Conservation (phyloP, 2,329 filamentous ascomycete genomes). For the Phoma sp. region DNA sequence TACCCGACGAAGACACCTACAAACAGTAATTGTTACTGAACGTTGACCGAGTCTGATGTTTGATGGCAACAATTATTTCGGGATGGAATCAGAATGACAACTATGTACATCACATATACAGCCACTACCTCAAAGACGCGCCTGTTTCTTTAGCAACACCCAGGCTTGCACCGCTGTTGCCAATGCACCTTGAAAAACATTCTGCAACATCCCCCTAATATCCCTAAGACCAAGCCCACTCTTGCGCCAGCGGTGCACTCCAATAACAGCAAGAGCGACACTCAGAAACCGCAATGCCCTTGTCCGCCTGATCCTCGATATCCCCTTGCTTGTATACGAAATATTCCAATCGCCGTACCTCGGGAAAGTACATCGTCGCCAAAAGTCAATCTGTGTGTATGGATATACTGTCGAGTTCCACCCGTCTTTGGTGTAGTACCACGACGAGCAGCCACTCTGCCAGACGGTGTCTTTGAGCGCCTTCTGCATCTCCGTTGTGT, state of each 20-base stretch:
- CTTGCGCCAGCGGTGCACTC: slow-evolving; percentile 32
- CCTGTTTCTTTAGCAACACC: slow-evolving; percentile 9
- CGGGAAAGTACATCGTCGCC: slow-evolving; percentile 59
- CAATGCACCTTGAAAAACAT: slow-evolving; percentile 18
- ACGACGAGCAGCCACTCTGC: slow-evolving; percentile 62
- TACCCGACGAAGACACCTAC: neutral
- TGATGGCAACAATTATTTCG: neutral
- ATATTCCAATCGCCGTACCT: slow-evolving; percentile 62
- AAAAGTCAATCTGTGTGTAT: slow-evolving; percentile 60
- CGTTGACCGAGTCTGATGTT: neutral
- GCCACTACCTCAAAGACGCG: neutral
- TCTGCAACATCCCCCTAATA: slow-evolving; percentile 20
- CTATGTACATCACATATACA: neutral
- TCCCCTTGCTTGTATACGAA: slow-evolving; percentile 57
- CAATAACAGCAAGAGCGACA: slow-evolving; percentile 29
- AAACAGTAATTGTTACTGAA: neutral
- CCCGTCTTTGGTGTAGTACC: slow-evolving; percentile 76
- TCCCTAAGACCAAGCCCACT: slow-evolving; percentile 32
- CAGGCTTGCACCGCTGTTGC: slow-evolving; percentile 13
- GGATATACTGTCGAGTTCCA: slow-evolving; percentile 75
- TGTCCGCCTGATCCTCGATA: slow-evolving; percentile 38
- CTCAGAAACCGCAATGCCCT: slow-evolving; percentile 25
- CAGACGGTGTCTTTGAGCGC: slow-evolving; percentile 61
- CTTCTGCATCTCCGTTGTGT: slow-evolving; percentile 51
- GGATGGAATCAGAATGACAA: no score